Base-by-base conservation (phyloP, 192 early-diverging fungal genomes). In the Jimgerdemannia flammicorona region DNA sequence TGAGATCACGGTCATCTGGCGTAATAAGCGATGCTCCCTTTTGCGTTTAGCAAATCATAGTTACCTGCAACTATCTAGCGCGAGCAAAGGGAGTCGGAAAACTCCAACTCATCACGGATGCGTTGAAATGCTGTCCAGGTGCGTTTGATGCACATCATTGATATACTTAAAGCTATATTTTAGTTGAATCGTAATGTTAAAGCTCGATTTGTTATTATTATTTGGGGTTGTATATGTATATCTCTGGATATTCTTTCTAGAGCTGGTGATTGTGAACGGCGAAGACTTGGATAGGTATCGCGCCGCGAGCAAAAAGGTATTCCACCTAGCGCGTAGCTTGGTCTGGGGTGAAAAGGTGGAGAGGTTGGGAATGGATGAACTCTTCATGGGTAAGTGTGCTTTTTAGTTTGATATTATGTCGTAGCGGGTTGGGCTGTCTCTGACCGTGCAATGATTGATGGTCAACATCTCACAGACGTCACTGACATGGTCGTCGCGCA, bases 1-100 rank as follows among this genome's bases (percentile, higher is more conserved):
- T 29, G 29, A 29, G 29, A 29, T 29, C 29, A 29, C 29, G 29
- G 29, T 29, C 29, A 29, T 29, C 29, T 29, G 29, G 29, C 1
- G 29, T 29, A 29, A 29, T 29, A 29, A 29, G 29, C 29, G 29
- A 29, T 29, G 29, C 29, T 29, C 29, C 29, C 29, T 29, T n/a
- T 73, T 3, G 19, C 64, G 42, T 43, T 14, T 14, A 80, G 80
- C 80, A 81, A 49, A 81, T 81, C 18, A 77, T 81, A 44, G 80
- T 81, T 3, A 82, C 81, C 44, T 83, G 77, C 74, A 84, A 84
- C 74, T 84, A 84, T 72, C 64, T 73, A n/a, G 83, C 83, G 8
- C 80, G 83, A 4, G 29, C 14, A 44, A 63, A 39, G 69, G 83
- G 83, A 17, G 70, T 84, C 39, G 64, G 66, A 11, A 84, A 84